Base-by-base conservation (phyloP, 1,284 basidiomycete species). In the Trichosporon faecale region DNA sequence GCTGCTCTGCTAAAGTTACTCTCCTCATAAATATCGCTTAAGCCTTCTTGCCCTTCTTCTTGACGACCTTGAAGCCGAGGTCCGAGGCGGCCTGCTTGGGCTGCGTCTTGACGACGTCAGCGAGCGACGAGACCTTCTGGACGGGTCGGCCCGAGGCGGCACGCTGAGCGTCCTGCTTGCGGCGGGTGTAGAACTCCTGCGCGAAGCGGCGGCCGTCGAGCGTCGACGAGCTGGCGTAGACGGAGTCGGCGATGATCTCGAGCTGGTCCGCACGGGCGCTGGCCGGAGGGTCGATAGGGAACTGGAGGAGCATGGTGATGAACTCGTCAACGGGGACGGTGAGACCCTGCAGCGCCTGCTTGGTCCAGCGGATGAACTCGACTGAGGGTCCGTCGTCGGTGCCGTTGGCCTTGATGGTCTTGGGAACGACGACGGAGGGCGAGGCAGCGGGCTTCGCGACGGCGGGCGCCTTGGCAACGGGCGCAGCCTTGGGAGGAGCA, bases 121-220 rank as follows among this genome's bases (percentile, higher is more conserved):
- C 81, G 65, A 80, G 68, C 65, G 74, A 76, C 2, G 65, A 68
- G 14, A 74, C 70, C 64, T 75, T 75, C 49, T 68, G 52, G 21
- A 49, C 66, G 6, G 72, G 64, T 2, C 64, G 64, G 7, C 63
- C 29, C 27, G 70, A 65, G 49, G 72, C 67, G 65, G 68, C 73
- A 63, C 75, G 71, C 44, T 69, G 73, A 0, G 88, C 90, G 78
- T 95, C 94, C 11, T 86, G 87, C 85, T 95, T 97, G 68, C 95
- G 90, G 81, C 89, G 92, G 72, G 86, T 88, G 65, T 94, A 89
- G 79, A 95, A 99, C 77, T 98, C 95, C 5, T 91, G 86, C 0
- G 95, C 94, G 78, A 99, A 99, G 33, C 95, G 88, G 67, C 95
- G 88, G 0, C 97, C 97, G 78, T 99, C 95, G 52, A 99, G 88